Evolutionary conservation across 2,329 filamentous ascomycete genomes (phyloP), one percentile per base, ranked within the genome.

Genomic region (Endoconidiophora laricicola): DNA sequence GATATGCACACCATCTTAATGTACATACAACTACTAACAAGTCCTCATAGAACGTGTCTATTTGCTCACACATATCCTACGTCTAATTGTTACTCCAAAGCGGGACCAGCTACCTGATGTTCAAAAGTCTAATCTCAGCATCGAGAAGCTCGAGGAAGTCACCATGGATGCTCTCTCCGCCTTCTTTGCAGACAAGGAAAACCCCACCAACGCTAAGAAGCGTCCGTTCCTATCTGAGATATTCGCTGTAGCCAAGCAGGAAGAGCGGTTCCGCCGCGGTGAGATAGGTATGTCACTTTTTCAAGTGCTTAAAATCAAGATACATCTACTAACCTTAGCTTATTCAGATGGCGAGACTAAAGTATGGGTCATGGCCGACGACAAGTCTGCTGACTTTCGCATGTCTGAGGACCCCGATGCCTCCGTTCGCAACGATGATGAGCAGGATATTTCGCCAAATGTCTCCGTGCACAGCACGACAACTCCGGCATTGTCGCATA

Each of bases 21-120:
- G 18, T 36, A 7, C 20, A 49, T 41, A 49, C 55, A 33, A 33
- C 9, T 9, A 58, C 47, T 41, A 10, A 12, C 41, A 18, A 22
- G n/a, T 9, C 29, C 22, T 16, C 39, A 2, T 53, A 81, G 78
- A 81, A 57, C 71, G 78, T 14, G 69, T 80, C 9, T 64, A 71
- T 54, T 65, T 81, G 1, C 63, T 81, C 3, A 69, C 69, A 43
- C 76, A 81, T 54, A 79, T 81, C 40, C 59, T 81, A n/a, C 65
- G 69, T 23, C 65, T 81, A 62, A 65, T 80, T 2, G 63, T 75
- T 7, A 65, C 72, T 52, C 73, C 74, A 1, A 65, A 62, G 36
- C 57, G 65, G 0, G 66, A 63, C 39, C 73, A 76, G 52, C 72
- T 76, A 48, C 60, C 60, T 0, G 68, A 72, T 18, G 68, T 79